Conservation (phyloP, 202 grass and related monocot species). For the Hordeum pubiflorum region DNA sequence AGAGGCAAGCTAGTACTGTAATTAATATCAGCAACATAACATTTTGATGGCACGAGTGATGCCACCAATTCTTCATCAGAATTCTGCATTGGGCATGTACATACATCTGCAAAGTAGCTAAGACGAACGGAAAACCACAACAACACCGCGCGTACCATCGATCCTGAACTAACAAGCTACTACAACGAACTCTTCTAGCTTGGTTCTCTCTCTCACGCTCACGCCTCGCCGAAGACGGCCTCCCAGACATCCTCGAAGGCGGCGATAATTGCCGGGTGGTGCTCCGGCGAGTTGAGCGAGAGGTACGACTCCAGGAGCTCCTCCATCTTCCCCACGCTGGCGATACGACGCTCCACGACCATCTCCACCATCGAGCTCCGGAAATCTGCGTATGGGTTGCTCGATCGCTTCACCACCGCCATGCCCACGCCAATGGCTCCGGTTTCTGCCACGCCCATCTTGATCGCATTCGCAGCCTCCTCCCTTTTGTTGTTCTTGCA, state of each 20-base stretch:
- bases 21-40: not conserved
- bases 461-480: not conserved
- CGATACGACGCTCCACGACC: conserved; percentile 59
- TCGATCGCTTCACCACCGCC: conserved; percentile 76
- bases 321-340: conserved; percentile 50
- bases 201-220: not conserved
- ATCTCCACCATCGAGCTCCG: conserved; percentile 97
- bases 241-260: conserved; percentile 79
- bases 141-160: not conserved
- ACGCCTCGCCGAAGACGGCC: conserved; percentile 53
- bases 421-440: conserved; percentile 8
- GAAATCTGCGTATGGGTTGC: conserved; percentile 79
- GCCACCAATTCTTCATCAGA: conserved; percentile 11
- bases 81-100: conserved; percentile 1
- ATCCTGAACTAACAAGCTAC: not conserved
- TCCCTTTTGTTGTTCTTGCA: not conserved
- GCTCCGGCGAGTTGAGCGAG: conserved; percentile 53
- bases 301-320: conserved; percentile 69
- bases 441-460: not conserved
- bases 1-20: not conserved
- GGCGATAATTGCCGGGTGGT: conserved; percentile 64
- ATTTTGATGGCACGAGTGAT: not conserved
- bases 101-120: not conserved
- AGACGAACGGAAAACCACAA: not conserved
- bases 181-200: not conserved